Evolutionary conservation across 371 early-diverging fungal species (phyloP).

Genomic region (Paraphysoderma sedebokerense): DNA sequence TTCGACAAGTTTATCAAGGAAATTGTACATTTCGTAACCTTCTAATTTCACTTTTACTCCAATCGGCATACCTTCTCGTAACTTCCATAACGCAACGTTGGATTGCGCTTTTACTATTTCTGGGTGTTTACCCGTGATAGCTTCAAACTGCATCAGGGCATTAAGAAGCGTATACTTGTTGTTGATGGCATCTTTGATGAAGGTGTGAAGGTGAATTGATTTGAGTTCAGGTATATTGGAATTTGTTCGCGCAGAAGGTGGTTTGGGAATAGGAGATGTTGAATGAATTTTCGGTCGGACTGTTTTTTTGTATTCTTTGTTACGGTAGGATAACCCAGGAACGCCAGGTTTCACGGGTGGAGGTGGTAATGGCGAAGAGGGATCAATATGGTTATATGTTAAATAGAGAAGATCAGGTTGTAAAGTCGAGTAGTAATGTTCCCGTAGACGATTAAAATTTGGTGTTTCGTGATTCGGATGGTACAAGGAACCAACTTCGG

Average conservation of each 20-base stretch:
- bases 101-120: constrained; percentile 61
- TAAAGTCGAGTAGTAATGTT: constrained; percentile 62
- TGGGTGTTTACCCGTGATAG: constrained; percentile 68
- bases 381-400: constrained; percentile 50
- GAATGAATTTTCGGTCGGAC: constrained; percentile 2
- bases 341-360: constrained; percentile 5
- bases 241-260: constrained; percentile 10
- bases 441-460: constrained; percentile 36
- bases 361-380: constrained; percentile 2
- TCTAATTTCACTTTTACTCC: constrained; percentile 58
- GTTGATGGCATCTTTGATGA: constrained; percentile 63
- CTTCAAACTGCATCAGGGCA: constrained; percentile 78
- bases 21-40: constrained; percentile 78
- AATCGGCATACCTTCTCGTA: constrained; percentile 78
- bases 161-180: constrained; percentile 77
- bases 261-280: constrained; percentile 4
- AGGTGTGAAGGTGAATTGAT: constrained; percentile 52
- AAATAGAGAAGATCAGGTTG: constrained; percentile 70
- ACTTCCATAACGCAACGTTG: constrained; percentile 66
- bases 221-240: constrained; percentile 39
- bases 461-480: not conserved
- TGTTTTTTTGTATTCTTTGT: constrained; percentile 15
- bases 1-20: constrained; percentile 85
- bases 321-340: constrained; percentile 12
- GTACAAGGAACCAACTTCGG: too few species aligned